Conservation (phyloP, 139 green algal species). For the Zygnema circumcarinatum region DNA sequence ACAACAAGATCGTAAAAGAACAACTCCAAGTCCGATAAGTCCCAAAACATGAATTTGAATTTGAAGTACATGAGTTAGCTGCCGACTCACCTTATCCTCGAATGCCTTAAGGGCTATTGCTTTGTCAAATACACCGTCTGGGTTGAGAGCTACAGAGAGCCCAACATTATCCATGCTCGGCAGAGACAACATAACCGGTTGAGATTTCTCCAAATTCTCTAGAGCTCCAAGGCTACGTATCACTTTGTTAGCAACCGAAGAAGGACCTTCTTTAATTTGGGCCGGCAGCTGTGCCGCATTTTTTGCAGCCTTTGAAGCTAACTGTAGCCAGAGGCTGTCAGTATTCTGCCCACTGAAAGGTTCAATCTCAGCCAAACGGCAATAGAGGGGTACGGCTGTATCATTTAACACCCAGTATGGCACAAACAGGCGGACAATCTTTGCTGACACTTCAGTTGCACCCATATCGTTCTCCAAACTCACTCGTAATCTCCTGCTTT, state of each 20-base stretch:
- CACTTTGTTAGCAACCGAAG: constrained; percentile 13
- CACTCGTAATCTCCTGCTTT: constrained; percentile 32
- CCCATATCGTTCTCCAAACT: constrained; percentile 55
- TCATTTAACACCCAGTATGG: constrained; percentile 59
- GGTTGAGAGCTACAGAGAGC: constrained; percentile 36
- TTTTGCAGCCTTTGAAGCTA: constrained; percentile 14
- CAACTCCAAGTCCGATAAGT: too few species aligned
- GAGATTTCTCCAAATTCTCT: constrained; percentile 16
- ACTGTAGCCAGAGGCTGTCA: constrained; percentile 13
- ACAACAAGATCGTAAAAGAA: too few species aligned
- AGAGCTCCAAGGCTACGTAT: constrained; percentile 41
- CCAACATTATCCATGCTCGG: constrained; percentile 32
- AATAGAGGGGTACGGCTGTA: constrained; percentile 32
- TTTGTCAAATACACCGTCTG: constrained; percentile 23
- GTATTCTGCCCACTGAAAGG: background rate
- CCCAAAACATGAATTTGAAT: too few species aligned
- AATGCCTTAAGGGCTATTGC: constrained; percentile 53
- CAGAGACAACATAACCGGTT: constrained; percentile 49
- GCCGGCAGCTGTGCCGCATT: constrained; percentile 1
- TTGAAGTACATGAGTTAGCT: too few species aligned
- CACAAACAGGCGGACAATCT: constrained; percentile 53
- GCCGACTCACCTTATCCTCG: constrained; percentile 55
- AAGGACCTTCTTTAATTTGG: background rate
- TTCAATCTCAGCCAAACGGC: constrained; percentile 50
- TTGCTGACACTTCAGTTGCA: constrained; percentile 29